Conservation (phyloP, 441 rosid species). For the Corymbia citriodora region DNA sequence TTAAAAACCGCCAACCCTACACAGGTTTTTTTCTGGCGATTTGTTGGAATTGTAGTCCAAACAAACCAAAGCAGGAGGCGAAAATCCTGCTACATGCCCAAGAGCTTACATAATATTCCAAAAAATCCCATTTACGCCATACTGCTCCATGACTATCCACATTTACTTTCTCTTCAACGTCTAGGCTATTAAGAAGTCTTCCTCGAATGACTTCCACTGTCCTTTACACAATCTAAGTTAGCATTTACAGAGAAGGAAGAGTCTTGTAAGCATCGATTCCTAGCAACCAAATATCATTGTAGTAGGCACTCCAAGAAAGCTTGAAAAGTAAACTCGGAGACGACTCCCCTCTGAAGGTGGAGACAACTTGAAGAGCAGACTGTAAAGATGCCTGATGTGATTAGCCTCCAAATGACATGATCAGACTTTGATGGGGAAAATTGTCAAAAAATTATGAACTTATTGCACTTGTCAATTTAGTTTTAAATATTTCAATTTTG, state of each 20-base stretch:
- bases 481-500: no score
- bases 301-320: neutral
- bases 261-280: neutral
- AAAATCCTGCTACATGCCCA: neutral
- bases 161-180: neutral
- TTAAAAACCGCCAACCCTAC: neutral
- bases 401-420: neutral
- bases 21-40: neutral
- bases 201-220: neutral
- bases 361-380: neutral
- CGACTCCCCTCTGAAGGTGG: neutral
- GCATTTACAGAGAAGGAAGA: neutral
- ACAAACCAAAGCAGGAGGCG: neutral
- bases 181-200: neutral
- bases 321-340: neutral
- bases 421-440: neutral
- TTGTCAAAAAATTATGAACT: neutral
- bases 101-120: neutral
- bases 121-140: neutral
- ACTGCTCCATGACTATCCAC: neutral
- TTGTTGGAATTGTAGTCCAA: neutral
- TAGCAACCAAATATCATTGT: neutral
- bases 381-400: neutral
- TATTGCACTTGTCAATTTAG: no score
- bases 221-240: neutral